Evolutionary conservation across 2,329 filamentous ascomycete genomes (phyloP).

Genomic region (Aspergillus unguis): DNA sequence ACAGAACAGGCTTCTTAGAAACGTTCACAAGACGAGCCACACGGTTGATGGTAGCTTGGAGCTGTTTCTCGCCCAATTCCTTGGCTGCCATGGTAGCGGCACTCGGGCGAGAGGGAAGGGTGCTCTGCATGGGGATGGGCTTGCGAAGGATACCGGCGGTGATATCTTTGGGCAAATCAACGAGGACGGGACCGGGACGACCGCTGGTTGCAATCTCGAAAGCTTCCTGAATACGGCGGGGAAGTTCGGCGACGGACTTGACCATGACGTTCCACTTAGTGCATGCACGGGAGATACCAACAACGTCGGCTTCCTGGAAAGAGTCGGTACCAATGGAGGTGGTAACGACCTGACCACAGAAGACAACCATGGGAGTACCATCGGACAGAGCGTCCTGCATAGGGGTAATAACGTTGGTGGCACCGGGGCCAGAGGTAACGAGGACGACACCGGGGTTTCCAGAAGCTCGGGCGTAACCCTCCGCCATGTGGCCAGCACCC

Average conservation of each 20-base stretch:
- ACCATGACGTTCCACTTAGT: constrained; percentile 99
- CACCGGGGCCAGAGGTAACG: constrained; percentile 93
- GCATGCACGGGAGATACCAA: constrained; percentile 90
- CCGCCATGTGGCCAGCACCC: constrained; percentile 96
- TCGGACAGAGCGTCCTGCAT: constrained; percentile 96
- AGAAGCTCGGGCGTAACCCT: constrained; percentile 90
- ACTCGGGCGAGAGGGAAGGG: constrained; percentile 75
- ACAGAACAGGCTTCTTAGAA: constrained; percentile 91
- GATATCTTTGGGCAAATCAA: constrained; percentile 95
- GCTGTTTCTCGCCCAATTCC: constrained; percentile 68
- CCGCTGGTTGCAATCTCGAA: constrained; percentile 97
- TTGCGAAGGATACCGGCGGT: constrained; percentile 78
- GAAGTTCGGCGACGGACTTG: constrained; percentile 89
- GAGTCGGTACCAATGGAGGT: constrained; percentile 89
- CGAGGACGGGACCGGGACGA: constrained; percentile 87
- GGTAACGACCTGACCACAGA: constrained; percentile 88
- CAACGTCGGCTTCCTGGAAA: constrained; percentile 93
- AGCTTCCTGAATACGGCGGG: constrained; percentile 91
- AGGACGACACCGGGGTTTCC: constrained; percentile 94
- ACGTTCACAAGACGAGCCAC: constrained; percentile 80
- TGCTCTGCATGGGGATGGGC: constrained; percentile 75
- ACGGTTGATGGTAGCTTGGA: constrained; percentile 68
- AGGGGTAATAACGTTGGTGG: constrained; percentile 93
- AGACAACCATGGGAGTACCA: constrained; percentile 93
- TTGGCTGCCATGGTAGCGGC: constrained; percentile 79